Evolutionary conservation across 345 rosid genomes (phyloP), one percentile per base, ranked within the genome.

Genomic region (Linum trigynum): DNA sequence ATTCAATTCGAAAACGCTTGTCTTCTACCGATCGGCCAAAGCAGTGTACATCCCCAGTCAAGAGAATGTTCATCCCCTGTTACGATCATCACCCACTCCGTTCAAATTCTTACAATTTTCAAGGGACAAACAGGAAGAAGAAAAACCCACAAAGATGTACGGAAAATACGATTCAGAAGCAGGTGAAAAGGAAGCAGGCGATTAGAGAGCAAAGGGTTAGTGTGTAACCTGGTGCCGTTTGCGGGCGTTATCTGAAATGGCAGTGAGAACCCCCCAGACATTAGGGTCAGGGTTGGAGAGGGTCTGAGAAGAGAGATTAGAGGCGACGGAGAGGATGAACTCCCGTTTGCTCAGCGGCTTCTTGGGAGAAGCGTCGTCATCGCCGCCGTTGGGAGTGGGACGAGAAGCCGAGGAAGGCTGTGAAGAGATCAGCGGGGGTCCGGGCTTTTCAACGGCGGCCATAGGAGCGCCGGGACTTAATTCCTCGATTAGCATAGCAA

Each of bases 181-280:
- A 3, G 6, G 11, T 11, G 45, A 50, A 12, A 35, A 6, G 64
- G 12, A 38, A 57, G 55, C 35, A 71, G 63, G 76, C 72, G 70
- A 63, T 72, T 38, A 16, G 32, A 15, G 39, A 23, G 23, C 32
- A 23, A 23, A 23, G 32, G 32, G 32, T 23, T 23, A 23, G 32
- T 23, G 14, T 23, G 57, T 10, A 42, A 85, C 99, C 87, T 94
- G 95, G 40, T 61, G 80, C 64, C 97, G 89, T 67, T 81, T 84
- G 61, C 99, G 91, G 40, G 99, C 92, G 61, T 72, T 81, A 77
- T 61, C 73, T 61, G 96, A 85, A 69, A 90, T 84, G 10, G 96
- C 97, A 64, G 96, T 90, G 72, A 94, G 97, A 64, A 94, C 92
- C 3, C 86, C 97, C 97, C 96, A 94, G 39, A 88, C 99, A 48